Percentiles rank a stretch among this genome's conserved stretches.
Evolutionary conservation across 352 stramenopile genomes (phyloP).

Genomic region (Pythium volutum): DNA sequence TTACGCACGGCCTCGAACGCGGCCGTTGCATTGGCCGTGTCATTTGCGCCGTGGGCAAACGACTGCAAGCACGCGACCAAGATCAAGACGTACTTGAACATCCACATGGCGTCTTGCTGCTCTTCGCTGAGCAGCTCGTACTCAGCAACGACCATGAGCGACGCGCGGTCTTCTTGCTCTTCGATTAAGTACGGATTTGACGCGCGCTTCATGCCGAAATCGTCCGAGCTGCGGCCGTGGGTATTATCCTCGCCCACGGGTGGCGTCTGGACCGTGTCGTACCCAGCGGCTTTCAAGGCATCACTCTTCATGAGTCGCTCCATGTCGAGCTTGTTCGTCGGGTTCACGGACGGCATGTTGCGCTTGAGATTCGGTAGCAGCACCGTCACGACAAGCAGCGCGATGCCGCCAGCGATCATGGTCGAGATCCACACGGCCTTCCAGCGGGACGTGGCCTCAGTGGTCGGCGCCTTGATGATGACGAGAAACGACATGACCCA

Average conservation of each 20-base stretch:
- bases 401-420: neutral
- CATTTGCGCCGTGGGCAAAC: conserved; percentile 79
- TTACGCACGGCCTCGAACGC: conserved; percentile 55
- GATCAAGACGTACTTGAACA: conserved; percentile 66
- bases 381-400: conserved; percentile 18
- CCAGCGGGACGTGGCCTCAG: conserved; percentile 2
- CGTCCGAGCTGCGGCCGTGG: neutral
- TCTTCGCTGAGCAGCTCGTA: conserved; percentile 28
- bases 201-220: conserved; percentile 4
- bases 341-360: conserved; percentile 23
- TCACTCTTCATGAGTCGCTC: conserved; percentile 16
- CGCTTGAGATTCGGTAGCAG: conserved; percentile 28
- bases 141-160: conserved; percentile 23
- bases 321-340: conserved; percentile 17
- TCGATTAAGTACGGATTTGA: conserved; percentile 1
- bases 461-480: conserved; percentile 34
- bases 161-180: conserved; percentile 16
- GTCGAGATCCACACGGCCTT: neutral
- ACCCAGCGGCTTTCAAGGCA: conserved; percentile 8
- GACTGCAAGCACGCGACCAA: conserved; percentile 68
- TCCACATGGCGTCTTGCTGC: conserved; percentile 39
- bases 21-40: conserved; percentile 76
- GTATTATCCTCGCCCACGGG: neutral
- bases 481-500: conserved; percentile 49
- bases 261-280: conserved; percentile 13